Evolutionary conservation across 768 basidiomycete genomes (phyloP).

Genomic region (Solioccasus polychromus): DNA sequence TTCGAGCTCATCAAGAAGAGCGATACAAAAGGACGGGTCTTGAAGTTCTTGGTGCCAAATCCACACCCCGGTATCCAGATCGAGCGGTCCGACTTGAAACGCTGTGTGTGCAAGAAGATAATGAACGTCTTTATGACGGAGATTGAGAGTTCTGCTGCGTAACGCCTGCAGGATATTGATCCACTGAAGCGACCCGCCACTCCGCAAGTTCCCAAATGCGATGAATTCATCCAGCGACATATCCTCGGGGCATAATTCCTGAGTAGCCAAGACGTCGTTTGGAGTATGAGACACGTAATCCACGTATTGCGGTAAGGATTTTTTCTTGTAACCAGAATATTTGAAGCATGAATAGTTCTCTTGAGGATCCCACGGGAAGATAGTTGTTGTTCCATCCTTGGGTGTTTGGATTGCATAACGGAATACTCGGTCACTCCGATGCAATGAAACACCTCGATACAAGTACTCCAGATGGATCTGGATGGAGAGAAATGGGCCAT

Average conservation of each 20-base stretch:
- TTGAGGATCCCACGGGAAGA: too few relatives aligned
- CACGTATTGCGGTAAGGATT: too few relatives aligned
- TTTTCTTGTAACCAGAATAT: too few relatives aligned
- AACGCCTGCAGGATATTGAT: conserved; percentile 46
- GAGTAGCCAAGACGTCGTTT: conserved; percentile 42
- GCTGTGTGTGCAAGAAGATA: conserved; percentile 41
- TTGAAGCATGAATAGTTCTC: too few relatives aligned
- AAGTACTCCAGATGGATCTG: too few relatives aligned
- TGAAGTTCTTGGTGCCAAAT: conserved; percentile 41
- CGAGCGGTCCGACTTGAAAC: conserved; percentile 38
- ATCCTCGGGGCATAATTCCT: conserved; percentile 37
- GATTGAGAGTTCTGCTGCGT: conserved; percentile 33
- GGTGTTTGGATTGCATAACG: too few relatives aligned
- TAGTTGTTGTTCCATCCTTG: too few relatives aligned
- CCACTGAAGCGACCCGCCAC: conserved; percentile 48
- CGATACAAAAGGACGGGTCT: conserved; percentile 28
- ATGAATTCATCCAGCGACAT: conserved; percentile 44
- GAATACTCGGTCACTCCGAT: too few relatives aligned
- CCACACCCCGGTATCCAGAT: conserved; percentile 10
- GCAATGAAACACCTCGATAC: too few relatives aligned
- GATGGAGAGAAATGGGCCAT: too few relatives aligned
- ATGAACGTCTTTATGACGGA: conserved; percentile 40
- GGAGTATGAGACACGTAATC: conserved; percentile 36
- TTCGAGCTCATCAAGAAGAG: conserved; percentile 34
- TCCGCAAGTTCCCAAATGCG: conserved; percentile 42